Conservation (phyloP, 768 basidiomycete genomes). For the Vararia minispora region DNA sequence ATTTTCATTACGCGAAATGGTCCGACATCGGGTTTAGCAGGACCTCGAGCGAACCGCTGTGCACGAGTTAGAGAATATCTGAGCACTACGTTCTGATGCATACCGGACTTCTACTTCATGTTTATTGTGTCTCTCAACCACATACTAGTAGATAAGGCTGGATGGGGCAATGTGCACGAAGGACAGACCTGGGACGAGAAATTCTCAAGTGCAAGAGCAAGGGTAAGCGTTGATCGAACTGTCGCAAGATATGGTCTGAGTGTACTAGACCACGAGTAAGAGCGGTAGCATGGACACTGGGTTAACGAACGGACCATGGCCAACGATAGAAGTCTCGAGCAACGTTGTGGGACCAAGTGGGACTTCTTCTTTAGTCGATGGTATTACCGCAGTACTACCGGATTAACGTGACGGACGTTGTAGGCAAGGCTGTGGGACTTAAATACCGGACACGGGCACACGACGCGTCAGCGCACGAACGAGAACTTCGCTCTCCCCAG, state of each 20-base stretch:
- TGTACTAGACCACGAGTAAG: slow-evolving; percentile 60
- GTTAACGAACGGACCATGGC: too few species aligned
- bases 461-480: too few species aligned
- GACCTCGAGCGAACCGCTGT: slow-evolving; percentile 85
- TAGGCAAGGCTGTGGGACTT: too few species aligned
- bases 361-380: too few species aligned
- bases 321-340: too few species aligned
- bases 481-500: not conserved
- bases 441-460: too few species aligned
- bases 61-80: too few species aligned
- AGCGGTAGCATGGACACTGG: too few species aligned
- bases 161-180: slow-evolving; percentile 10
- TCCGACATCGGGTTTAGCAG: slow-evolving; percentile 86
- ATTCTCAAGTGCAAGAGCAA: slow-evolving; percentile 93
- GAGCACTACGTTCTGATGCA: not conserved
- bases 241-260: slow-evolving; percentile 93
- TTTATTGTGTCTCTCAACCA: slow-evolving; percentile 95
- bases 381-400: too few species aligned
- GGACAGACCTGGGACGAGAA: slow-evolving; percentile 84
- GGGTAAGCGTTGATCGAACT: slow-evolving; percentile 93
- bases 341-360: too few species aligned
- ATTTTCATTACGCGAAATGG: slow-evolving; percentile 94
- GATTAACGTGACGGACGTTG: too few species aligned
- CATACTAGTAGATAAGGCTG: slow-evolving; percentile 36
- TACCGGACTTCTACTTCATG: slow-evolving; percentile 90